Conservation (phyloP, 495 filamentous ascomycete genomes). For the Penicillium ochrochloron region DNA sequence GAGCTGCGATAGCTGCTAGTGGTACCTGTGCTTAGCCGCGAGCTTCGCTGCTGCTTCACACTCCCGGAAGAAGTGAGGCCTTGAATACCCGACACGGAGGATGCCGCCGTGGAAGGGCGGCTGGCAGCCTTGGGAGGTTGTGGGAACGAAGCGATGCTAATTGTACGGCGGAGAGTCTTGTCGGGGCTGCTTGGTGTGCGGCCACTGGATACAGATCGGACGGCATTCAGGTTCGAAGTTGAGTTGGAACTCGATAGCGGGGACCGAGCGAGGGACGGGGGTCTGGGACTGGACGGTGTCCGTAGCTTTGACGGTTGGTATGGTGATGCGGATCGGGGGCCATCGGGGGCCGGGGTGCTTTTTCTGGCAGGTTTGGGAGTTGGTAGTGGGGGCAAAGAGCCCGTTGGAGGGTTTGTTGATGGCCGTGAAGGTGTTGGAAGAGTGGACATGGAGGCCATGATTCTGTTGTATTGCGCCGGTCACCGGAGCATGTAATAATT, state of each 20-base stretch:
- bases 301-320: constrained; percentile 60
- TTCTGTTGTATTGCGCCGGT: background rate
- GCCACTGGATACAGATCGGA: constrained; percentile 46
- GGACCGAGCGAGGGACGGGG: constrained; percentile 56
- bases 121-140: constrained; percentile 73
- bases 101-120: constrained; percentile 49
- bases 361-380: constrained; percentile 72
- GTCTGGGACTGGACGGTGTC: constrained; percentile 64
- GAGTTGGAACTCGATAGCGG: constrained; percentile 49
- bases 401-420: constrained; percentile 64
- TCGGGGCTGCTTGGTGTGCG: constrained; percentile 50
- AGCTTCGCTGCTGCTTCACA: constrained; percentile 40
- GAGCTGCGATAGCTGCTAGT: constrained; percentile 54
- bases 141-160: constrained; percentile 92
- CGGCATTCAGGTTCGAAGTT: constrained; percentile 41
- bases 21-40: constrained; percentile 46
- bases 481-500: background rate
- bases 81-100: constrained; percentile 39
- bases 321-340: constrained; percentile 46
- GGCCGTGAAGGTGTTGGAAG: constrained; percentile 68
- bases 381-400: constrained; percentile 71
- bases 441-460: constrained; percentile 61
- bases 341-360: constrained; percentile 56
- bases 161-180: constrained; percentile 77
- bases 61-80: constrained; percentile 34